Conservation (phyloP, 1,284 basidiomycete species). For the Veloboletus limbatus region DNA sequence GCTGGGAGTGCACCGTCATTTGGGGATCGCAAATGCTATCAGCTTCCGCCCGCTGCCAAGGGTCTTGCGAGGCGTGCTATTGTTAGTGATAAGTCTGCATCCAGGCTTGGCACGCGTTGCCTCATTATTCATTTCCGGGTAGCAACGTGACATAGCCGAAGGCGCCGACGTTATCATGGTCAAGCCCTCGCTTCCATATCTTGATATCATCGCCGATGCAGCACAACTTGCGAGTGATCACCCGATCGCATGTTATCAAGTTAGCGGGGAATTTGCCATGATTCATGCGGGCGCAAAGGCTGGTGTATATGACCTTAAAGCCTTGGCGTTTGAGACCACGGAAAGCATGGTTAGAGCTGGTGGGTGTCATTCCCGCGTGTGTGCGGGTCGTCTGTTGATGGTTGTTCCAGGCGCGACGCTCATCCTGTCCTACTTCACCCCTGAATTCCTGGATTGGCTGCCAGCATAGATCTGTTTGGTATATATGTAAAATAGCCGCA, state of each 20-base stretch:
- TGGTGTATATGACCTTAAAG: constrained; percentile 88
- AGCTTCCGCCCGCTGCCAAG: constrained; percentile 85
- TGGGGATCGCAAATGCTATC: constrained; percentile 96
- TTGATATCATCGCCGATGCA: constrained; percentile 93
- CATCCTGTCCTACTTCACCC: constrained; percentile 94
- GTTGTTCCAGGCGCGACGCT: constrained; percentile 71
- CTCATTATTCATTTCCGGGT: constrained; percentile 10
- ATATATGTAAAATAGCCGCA: no score
- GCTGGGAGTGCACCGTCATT: constrained; percentile 94
- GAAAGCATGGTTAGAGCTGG: constrained; percentile 92
- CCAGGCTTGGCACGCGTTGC: not conserved
- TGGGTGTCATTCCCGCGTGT: constrained; percentile 34
- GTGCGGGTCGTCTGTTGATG: constrained; percentile 2
- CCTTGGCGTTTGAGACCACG: constrained; percentile 92
- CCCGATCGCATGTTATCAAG: constrained; percentile 94
- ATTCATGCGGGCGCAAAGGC: constrained; percentile 90
- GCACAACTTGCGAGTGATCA: constrained; percentile 80
- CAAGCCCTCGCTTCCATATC: constrained; percentile 94
- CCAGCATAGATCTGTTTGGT: constrained; percentile 48
- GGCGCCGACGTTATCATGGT: constrained; percentile 99
- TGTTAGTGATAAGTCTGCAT: constrained; percentile 47
- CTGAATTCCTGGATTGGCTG: constrained; percentile 92
- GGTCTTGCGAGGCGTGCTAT: constrained; percentile 94
- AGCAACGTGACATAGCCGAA: constrained; percentile 89
- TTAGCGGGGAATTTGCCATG: constrained; percentile 98